Conservation (phyloP, 2,329 filamentous ascomycete genomes). For the Fusarium denticulatum region DNA sequence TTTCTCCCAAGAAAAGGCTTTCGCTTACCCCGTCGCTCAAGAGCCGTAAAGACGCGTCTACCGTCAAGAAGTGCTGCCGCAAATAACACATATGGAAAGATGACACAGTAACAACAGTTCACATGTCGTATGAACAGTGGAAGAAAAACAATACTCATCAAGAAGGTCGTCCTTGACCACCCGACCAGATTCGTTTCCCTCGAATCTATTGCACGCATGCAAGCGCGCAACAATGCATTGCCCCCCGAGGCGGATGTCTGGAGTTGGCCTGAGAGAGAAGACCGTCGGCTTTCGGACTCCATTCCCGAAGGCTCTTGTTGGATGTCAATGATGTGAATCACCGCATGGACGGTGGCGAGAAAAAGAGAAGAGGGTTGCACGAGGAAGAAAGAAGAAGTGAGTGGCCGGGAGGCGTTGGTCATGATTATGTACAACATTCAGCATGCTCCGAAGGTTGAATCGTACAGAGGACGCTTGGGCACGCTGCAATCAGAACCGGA, state of each 20-base stretch:
- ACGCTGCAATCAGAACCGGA: conserved; percentile 32
- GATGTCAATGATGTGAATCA: conserved; percentile 10
- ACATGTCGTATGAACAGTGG: conserved; percentile 12
- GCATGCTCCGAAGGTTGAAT: conserved; percentile 31
- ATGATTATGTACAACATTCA: conserved; percentile 47
- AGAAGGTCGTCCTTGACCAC: conserved; percentile 28
- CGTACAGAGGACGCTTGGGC: conserved; percentile 22
- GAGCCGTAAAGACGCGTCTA: conserved; percentile 19
- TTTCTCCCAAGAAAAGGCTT: conserved; percentile 13
- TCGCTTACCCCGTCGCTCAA: conserved; percentile 18
- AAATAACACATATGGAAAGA: conserved; percentile 33
- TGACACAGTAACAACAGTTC: conserved; percentile 16
- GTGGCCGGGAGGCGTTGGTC: conserved; percentile 37
- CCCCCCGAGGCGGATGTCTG: conserved; percentile 13
- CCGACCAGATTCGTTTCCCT: conserved; percentile 18
- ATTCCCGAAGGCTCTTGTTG: conserved; percentile 13
- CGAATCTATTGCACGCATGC: background rate
- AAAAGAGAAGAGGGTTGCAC: conserved; percentile 20
- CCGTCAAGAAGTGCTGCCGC: conserved; percentile 14
- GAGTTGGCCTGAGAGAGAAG: conserved; percentile 12
- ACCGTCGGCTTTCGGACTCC: conserved; percentile 26
- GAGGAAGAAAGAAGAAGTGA: conserved; percentile 28
- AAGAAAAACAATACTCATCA: conserved; percentile 17
- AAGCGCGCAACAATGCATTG: background rate
- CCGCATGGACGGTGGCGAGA: conserved; percentile 10